Evolutionary conservation across 768 basidiomycete genomes (phyloP).

Genomic region (Pleurotus ostreatus): DNA sequence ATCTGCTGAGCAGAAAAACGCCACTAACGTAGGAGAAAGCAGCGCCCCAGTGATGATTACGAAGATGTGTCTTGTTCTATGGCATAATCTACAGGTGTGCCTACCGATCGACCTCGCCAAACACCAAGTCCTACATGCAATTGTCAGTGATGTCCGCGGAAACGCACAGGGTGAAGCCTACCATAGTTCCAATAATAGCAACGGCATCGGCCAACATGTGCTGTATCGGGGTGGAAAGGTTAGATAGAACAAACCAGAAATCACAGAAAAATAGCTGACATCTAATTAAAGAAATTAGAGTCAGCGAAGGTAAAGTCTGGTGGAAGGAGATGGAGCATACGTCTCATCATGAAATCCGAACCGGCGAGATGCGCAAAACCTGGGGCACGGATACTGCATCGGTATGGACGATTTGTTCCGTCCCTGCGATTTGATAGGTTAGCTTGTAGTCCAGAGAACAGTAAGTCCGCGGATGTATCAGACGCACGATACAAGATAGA

Average conservation of each 20-base stretch:
- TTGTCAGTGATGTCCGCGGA: conserved; percentile 9
- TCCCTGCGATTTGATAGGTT: conserved; percentile 45
- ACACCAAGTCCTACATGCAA: conserved; percentile 71
- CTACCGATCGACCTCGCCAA: conserved; percentile 50
- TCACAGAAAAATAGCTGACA: conserved; percentile 27
- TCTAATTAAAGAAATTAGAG: conserved; percentile 25
- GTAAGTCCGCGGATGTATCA: not conserved
- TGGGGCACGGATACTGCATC: conserved; percentile 95
- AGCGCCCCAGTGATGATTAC: not conserved
- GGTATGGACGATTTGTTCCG: conserved; percentile 92
- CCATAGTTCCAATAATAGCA: conserved; percentile 97
- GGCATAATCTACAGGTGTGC: not conserved
- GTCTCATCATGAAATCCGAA: conserved; percentile 97
- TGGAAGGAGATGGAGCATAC: conserved; percentile 38
- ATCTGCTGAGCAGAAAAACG: no score
- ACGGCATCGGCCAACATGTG: conserved; percentile 94
- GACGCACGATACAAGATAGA: conserved; percentile 91
- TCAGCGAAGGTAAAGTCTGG: conserved; percentile 2
- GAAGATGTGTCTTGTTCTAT: not conserved
- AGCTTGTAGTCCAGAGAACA: no score
- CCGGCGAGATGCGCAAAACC: conserved; percentile 96
- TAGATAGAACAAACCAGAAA: conserved; percentile 10
- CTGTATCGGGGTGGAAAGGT: conserved; percentile 26
- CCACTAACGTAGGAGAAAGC: no score
- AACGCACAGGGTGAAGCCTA: conserved; percentile 28